Evolutionary conservation across 1,284 basidiomycete genomes (phyloP).

Genomic region (Irpex sp.): DNA sequence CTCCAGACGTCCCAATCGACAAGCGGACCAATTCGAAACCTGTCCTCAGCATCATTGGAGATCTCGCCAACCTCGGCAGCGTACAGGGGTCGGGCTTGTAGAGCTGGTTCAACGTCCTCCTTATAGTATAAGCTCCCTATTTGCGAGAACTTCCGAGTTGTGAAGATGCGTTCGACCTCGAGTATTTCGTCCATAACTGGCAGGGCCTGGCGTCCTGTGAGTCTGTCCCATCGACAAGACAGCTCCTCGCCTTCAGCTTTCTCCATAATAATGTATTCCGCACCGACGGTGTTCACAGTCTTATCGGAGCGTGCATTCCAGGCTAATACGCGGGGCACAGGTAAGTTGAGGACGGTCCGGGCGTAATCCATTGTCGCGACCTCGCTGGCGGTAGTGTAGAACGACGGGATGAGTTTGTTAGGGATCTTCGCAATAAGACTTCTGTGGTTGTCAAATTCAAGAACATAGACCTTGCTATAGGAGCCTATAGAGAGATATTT

Average conservation of each 20-base stretch:
- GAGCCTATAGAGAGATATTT: constrained; percentile 3
- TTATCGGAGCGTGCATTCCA: constrained; percentile 23
- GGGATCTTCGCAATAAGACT: constrained; percentile 32
- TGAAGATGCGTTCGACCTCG: constrained; percentile 17
- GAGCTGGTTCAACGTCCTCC: constrained; percentile 26
- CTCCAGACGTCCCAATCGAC: constrained; percentile 25
- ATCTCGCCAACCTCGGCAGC: constrained; percentile 7
- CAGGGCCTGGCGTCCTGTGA: background rate
- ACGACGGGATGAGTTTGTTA: constrained; percentile 25
- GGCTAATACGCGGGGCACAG: constrained; percentile 30
- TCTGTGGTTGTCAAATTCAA: constrained; percentile 27
- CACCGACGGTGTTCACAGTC: constrained; percentile 27
- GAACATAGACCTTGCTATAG: constrained; percentile 29
- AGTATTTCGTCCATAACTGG: background rate
- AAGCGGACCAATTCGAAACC: constrained; percentile 24
- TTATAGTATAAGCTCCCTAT: constrained; percentile 35
- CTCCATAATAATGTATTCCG: constrained; percentile 38
- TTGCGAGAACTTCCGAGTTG: constrained; percentile 24
- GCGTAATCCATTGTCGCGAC: constrained; percentile 36
- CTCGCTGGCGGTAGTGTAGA: constrained; percentile 34
- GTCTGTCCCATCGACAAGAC: constrained; percentile 16
- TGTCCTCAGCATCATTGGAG: constrained; percentile 12
- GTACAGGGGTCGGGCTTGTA: constrained; percentile 19
- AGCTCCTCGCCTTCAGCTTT: constrained; percentile 27
- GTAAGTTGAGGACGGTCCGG: constrained; percentile 25